Evolutionary conservation across 2,329 filamentous ascomycete genomes (phyloP), one percentile per base, ranked within the genome.

Genomic region (Fusarium marasasianum): DNA sequence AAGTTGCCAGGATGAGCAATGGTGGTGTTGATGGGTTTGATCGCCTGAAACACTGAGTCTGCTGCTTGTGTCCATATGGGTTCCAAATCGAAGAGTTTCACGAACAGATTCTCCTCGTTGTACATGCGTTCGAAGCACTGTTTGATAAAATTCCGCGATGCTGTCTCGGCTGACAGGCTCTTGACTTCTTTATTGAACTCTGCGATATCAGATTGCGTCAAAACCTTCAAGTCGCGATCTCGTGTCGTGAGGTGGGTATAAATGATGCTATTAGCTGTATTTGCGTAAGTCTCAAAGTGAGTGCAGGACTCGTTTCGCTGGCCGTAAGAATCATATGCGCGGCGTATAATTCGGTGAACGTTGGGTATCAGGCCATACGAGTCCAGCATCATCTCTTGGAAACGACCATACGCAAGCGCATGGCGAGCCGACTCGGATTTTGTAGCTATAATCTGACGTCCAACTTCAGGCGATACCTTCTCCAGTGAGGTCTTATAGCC

Each of bases 381-480:
- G 37, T 90, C 88, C 5, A 87, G 80, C 24, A 91, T 82, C 82
- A 89, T 86, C 76, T 91, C 88, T 63, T 89, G 87, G 48, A 89
- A 91, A 7, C 89, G 87, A 12, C 88, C 89, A 63, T 90, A 91
- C 1, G 88, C 87, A 35, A 91, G 83, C 13, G 89, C 89, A 76
- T 90, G 88, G 15, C 87, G 85, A 14, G 90, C 88, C 2, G 89
- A 88, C 67, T 90, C 88, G 2, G 89, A 90, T 71, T 89, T 86
- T 1, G 88, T 90, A 8, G 84, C 84, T 1, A 83, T 80, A 33
- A 91, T 86, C 73, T 90, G 89, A 44, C 85, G 84, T 1, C 86
- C 84, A 50, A 91, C 84, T n/a, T 90, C 89, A 6, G 84, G 79
- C 1, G 88, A 89, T 9, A 88, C 84, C 63, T 84, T 87, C 61